Base-by-base conservation (phyloP, 2,329 filamentous ascomycete genomes). In the Fusarium newnesense region DNA sequence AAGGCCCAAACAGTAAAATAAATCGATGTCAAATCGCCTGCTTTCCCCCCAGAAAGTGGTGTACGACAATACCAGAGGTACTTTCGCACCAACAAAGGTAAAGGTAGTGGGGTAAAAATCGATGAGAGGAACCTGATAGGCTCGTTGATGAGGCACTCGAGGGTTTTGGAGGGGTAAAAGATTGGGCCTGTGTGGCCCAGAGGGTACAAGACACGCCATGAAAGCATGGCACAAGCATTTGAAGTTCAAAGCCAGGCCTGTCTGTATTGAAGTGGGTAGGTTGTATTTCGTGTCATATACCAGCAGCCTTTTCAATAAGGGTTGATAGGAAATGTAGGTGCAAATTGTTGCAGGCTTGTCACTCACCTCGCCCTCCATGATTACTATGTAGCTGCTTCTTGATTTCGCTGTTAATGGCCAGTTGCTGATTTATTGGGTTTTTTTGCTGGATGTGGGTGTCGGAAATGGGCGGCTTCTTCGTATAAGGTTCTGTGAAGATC, bases 321-420 rank as follows among this genome's bases (percentile, higher is more conserved):
- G 36, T 30, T 18, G 44, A 16, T 19, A 53, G n/a, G 19, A 49
- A 47, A 42, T n/a, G 30, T 43, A 53, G 39, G 10, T 37, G 58
- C 28, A 28, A 39, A 44, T 49, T 40, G 32, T 30, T 63, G 58
- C 19, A 57, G 34, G 24, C n/a, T 43, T 49, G 46, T 39, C 32
- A 77, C 76, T 77, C 67, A 77, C 76, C 65, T 77, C 69, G 69
- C 73, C 74, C 43, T 77, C 76, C 76, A 77, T 78, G 74, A 47
- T 73, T 66, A 57, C 59, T 69, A 28, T 52, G 58, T 62, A 46
- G 53, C 58, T 69, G 47, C 47, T 67, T 69, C 57, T 73, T 60
- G 47, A 30, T 40, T 47, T 47, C 65, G 64, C 43, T 56, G 42
- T 50, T 65, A 62, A 54, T 50, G 71, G 61, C 64, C 54, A 58